Conservation (phyloP, 345 rosid species). For the Sapria himalayana region DNA sequence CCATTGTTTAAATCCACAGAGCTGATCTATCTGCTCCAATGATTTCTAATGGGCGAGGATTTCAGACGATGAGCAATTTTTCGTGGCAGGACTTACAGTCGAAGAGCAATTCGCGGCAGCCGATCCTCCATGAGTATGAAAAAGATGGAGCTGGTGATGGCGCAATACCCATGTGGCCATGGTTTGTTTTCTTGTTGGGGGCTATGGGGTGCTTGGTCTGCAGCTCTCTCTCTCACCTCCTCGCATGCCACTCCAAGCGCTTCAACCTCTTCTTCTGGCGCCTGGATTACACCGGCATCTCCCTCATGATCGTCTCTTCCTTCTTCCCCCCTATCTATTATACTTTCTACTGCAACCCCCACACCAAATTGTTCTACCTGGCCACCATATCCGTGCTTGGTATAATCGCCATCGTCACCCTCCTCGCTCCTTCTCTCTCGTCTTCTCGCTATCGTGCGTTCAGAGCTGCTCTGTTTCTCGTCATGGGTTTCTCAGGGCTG, state of each 20-base stretch:
- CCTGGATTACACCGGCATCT: slow-evolving; percentile 81
- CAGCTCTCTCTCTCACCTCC: slow-evolving; percentile 86
- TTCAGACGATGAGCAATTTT: not conserved
- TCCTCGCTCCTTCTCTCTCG: slow-evolving; percentile 52
- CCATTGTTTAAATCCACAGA: no score
- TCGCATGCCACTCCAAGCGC: slow-evolving; percentile 65
- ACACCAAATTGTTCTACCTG: slow-evolving; percentile 40
- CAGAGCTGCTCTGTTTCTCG: slow-evolving; percentile 53
- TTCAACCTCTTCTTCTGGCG: slow-evolving; percentile 85
- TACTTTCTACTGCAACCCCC: slow-evolving; percentile 53
- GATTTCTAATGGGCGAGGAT: slow-evolving; percentile 5
- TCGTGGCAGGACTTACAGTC: slow-evolving; percentile 30
- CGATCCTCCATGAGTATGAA: slow-evolving; percentile 10
- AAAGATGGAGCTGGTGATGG: slow-evolving; percentile 15
- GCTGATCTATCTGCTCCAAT: not conserved
- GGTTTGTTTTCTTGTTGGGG: slow-evolving; percentile 70
- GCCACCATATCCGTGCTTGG: slow-evolving; percentile 48
- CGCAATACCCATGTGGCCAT: slow-evolving; percentile 55
- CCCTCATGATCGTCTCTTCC: slow-evolving; percentile 75
- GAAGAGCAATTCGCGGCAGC: slow-evolving; percentile 14
- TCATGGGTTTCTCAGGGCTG: slow-evolving; percentile 79
- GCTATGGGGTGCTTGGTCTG: slow-evolving; percentile 72
- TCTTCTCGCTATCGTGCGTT: slow-evolving; percentile 39
- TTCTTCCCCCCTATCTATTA: slow-evolving; percentile 84
- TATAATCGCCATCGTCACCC: slow-evolving; percentile 45